Evolutionary conservation across 164 flowering plant genomes (phyloP), one percentile per base, ranked within the genome.

Genomic region (Warburgia ugandensis): DNA sequence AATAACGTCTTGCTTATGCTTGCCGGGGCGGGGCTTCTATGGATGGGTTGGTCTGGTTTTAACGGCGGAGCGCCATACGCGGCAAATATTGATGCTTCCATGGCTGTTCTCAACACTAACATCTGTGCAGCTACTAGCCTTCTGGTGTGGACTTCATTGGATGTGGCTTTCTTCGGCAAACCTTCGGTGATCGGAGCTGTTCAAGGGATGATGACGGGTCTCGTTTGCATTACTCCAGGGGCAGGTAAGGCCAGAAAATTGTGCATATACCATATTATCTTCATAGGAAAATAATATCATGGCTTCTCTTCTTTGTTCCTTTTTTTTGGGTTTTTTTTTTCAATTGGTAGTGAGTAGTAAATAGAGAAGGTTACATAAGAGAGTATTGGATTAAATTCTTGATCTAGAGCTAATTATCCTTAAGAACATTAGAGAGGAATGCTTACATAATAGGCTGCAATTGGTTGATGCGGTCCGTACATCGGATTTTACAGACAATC

Each of bases 31-130:
- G 85, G 85, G 40, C 69, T 82, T 28, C 57, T 82, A 0, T 82
- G 89, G 89, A 14, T 82, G 62, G 89, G 89, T 1, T 82, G 89
- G 89, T 76, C 78, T 0, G 85, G 89, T 0, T 82, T 82, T 71
- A 82, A 82, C 54, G 89, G 89, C 19, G 85, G 89, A 17, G 30
- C 85, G 5, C 77, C 89, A 4, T 59, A 52, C 19, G 60, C 78
- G 2, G 78, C 78, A 0, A 51, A 60, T 37, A 16, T 22, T 11
- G 47, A 67, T 13, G 36, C 89, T 2, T 75, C 89, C 1, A 43
- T 77, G 14, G 89, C 89, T 22, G 54, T 82, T 16, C 52, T 77
- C 36, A 82, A 82, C 74, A 82, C 89, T 26, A 80, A 79, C 59
- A 26, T 82, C 20, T 79, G 85, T 62, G 75, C 89, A 1, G 80